Evolutionary conservation across 192 early-diverging fungal species (phyloP), one percentile per base, ranked within the genome.

Genomic region (Umbelopsis sp.): DNA sequence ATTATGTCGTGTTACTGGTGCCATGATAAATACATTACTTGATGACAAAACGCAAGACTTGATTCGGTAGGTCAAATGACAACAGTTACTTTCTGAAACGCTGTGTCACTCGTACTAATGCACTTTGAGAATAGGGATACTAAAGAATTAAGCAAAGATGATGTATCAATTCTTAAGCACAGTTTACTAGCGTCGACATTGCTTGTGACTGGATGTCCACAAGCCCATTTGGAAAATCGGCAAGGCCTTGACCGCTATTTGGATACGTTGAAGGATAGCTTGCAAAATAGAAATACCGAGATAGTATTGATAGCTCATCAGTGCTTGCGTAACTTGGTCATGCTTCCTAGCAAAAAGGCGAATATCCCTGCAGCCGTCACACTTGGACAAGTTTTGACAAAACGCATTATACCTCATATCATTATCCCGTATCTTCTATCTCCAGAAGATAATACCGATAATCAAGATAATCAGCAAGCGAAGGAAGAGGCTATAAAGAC

Each of bases 401-500:
- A 76, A 41, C 25, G 45, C 4, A 47, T 78, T 10, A 70, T 83
- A 43, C 80, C 82, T n/a, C 67, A 62, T 4, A 62, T 71, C 45
- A 32, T 74, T 38, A 62, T 77, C 21, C 29, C 56, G 22, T 79
- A 72, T 38, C 22, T 76, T 50, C 38, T 80, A 26, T 45, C 50
- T 22, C 45, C 68, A 12, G 76, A 74, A 43, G 34, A 73, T 4
- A 34, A 47, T 8, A 32, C 34, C 56, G 25, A 22, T 29, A 62
- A 38, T 3, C 65, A 73, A 9, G 73, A 79, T 21, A 76, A 70
- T 45, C 41, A 81, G 43, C 65, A 72, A 12, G 65, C 78, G 2
- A 53, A 82, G 20, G 81, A 81, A 47, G 86, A 88, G 45, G 80
- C 82, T 29, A 83, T 88, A 22, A 81, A 83, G 45, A 84, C 81